phyloP scores from a whole-genome alignment of 2,329 filamentous ascomycete genomes.

The Mycosphaerelloides madeirae region DNA sequence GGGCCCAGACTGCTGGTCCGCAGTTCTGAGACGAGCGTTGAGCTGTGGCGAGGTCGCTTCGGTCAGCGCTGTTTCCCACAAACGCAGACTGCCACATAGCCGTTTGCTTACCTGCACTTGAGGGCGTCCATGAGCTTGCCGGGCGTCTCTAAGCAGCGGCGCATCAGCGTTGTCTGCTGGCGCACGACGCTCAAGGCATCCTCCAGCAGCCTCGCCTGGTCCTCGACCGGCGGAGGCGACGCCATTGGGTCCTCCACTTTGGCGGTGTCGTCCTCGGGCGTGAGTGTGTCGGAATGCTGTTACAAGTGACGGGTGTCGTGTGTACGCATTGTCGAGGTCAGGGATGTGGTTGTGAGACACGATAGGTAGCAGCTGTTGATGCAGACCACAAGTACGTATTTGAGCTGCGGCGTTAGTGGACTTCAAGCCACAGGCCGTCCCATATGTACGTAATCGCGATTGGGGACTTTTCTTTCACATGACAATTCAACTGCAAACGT shows the following conservation, averaged over 20 bases:
- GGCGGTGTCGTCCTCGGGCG: slow-evolving; percentile 4
- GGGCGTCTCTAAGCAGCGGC: slow-evolving; percentile 92
- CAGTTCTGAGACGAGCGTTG: slow-evolving; percentile 95
- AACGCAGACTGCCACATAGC: not conserved
- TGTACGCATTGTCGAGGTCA: too few relatives aligned
- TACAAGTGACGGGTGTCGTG: too few relatives aligned
- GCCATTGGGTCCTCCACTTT: slow-evolving; percentile 23
- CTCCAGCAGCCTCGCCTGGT: slow-evolving; percentile 82
- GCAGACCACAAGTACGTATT: too few relatives aligned
- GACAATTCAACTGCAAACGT: too few relatives aligned
- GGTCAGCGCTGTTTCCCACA: slow-evolving; percentile 19
- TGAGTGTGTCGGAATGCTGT: too few relatives aligned
- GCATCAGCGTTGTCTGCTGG: slow-evolving; percentile 95
- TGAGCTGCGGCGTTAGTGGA: too few relatives aligned
- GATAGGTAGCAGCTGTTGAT: too few relatives aligned
- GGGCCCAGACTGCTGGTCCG: slow-evolving; percentile 95
- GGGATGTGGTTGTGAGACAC: too few relatives aligned
- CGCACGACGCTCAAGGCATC: slow-evolving; percentile 94
- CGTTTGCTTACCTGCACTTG: slow-evolving; percentile 84
- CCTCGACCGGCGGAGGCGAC: slow-evolving; percentile 46
- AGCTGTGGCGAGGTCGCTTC: slow-evolving; percentile 53
- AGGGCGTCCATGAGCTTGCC: slow-evolving; percentile 99
- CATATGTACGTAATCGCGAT: too few relatives aligned
- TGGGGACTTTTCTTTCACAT: too few relatives aligned
- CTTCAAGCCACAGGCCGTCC: too few relatives aligned